Evolutionary conservation across 2,329 filamentous ascomycete species (phyloP).

Genomic region (Lomentospora prolificans): DNA sequence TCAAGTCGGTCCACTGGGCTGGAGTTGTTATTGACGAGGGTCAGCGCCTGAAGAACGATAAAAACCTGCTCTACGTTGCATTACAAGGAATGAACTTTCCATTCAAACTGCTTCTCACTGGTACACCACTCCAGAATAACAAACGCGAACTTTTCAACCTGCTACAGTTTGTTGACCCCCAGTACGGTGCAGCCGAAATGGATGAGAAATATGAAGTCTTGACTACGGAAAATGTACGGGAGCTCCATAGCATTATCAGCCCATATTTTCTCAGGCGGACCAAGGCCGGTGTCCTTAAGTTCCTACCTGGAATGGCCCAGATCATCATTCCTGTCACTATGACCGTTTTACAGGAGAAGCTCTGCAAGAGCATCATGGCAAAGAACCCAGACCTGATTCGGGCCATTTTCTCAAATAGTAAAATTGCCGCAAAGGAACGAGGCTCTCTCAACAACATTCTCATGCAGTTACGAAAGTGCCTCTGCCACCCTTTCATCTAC

Average conservation of each 20-base stretch:
- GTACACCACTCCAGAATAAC: conserved; percentile 91
- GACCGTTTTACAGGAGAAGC: conserved; percentile 84
- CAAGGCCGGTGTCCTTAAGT: conserved; percentile 82
- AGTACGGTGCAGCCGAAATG: conserved; percentile 57
- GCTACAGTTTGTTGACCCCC: conserved; percentile 82
- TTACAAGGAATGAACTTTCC: conserved; percentile 65
- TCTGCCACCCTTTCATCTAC: conserved; percentile 96
- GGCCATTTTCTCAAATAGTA: conserved; percentile 66
- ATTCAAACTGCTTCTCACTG: conserved; percentile 80
- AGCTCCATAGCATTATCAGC: conserved; percentile 75
- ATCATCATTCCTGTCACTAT: conserved; percentile 95
- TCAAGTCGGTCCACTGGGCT: conserved; percentile 69
- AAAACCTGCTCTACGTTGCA: conserved; percentile 68
- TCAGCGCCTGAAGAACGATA: conserved; percentile 89
- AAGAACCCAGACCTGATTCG: conserved; percentile 85
- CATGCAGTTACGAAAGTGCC: conserved; percentile 86
- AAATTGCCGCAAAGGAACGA: conserved; percentile 59
- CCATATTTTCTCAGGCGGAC: conserved; percentile 65
- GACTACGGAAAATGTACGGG: conserved; percentile 69
- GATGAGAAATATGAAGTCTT: conserved; percentile 70
- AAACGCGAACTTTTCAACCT: conserved; percentile 91
- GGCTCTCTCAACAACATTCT: conserved; percentile 87
- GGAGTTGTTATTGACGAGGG: conserved; percentile 91
- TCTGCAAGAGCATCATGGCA: conserved; percentile 87
- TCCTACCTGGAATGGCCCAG: conserved; percentile 85